Base-by-base conservation (phyloP, 192 early-diverging fungal species). In the Coemansia reversa region DNA sequence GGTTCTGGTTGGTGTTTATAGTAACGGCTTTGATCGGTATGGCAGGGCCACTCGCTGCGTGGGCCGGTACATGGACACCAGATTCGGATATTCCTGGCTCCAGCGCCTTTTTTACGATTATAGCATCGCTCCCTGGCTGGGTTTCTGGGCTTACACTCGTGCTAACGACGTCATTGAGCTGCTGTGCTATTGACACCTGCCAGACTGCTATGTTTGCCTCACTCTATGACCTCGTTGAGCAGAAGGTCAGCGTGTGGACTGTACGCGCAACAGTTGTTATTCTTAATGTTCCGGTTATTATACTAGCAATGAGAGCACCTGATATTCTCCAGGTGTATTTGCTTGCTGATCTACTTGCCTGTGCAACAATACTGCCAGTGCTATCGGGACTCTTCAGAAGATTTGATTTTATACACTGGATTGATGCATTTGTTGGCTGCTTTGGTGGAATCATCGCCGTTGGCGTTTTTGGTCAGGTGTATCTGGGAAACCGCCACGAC, bases 181-280 rank as follows among this genome's bases (percentile, higher is more conserved):
- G 87, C 66, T 87, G 86, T 27, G 69, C 79, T 30, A 85, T 87
- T 11, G 89, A 90, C 61, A 89, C 88, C 12, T 73, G 87, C 63
- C 89, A 90, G 66, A 84, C 83, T n/a, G 89, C 84, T 27, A 76
- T 90, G 74, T 84, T 85, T 55, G 82, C 84, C 12, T 89, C 88
- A 27, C 55, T 89, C 19, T 84, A 83, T 28, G 88, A 89, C 33
- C 60, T 86, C 5, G 75, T 74, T 35, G 67, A 83, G 32, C 67
- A 84, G 57, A 68, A 53, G 51, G 61, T 84, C 57, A 69, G 27
- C 45, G 70, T 86, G 29, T 73, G 72, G 67, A 76, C 72, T 23
- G 75, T 76, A 33, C 75, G 85, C 23, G 66, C 63, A 18, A 60
- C 63, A 0, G 79, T 79, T 14, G 56, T 84, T 28, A 18, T 84